These are phyloP conservation scores for Daucus carota DNA, from an alignment of 129 eudicot species.

Conservation along the genomic window DNA sequence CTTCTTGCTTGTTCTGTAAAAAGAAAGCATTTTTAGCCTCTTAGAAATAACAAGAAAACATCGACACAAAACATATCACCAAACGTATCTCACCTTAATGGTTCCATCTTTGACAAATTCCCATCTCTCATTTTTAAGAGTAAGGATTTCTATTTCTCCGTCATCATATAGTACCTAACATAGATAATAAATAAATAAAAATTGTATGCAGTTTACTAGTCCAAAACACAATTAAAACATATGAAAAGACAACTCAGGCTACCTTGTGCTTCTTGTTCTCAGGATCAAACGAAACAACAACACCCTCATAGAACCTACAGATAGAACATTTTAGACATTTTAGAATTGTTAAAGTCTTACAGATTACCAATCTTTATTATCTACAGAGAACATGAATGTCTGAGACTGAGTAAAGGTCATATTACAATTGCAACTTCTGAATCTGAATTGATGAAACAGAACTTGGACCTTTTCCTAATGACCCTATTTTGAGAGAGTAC, in stretches of 20 bases:
- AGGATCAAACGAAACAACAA: background rate
- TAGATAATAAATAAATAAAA: background rate
- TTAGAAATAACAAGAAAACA: background rate
- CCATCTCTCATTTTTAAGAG: background rate
- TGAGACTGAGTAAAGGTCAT: background rate
- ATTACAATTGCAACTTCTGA: background rate
- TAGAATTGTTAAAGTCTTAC: too few species aligned
- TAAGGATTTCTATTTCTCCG: background rate
- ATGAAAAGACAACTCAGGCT: background rate
- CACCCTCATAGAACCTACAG: background rate
- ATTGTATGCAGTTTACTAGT: background rate
- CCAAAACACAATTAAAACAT: background rate
- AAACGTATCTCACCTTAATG: background rate
- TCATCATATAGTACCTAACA: background rate
- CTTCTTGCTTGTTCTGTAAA: conserved; percentile 1
- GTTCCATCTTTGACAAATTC: background rate
- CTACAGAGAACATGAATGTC: background rate
- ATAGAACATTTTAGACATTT: background rate
- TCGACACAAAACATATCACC: background rate
- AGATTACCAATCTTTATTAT: background rate
- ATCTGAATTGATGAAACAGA: background rate
- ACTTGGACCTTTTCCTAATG: background rate
- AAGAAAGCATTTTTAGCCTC: background rate
- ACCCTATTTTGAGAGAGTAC: background rate
- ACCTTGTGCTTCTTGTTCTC: background rate